A percentile compares a stretch with the other conserved stretches of the same genome.
phyloP scores from a whole-genome alignment of 2,329 filamentous ascomycete genomes.

The Diaporthe nobilis region DNA sequence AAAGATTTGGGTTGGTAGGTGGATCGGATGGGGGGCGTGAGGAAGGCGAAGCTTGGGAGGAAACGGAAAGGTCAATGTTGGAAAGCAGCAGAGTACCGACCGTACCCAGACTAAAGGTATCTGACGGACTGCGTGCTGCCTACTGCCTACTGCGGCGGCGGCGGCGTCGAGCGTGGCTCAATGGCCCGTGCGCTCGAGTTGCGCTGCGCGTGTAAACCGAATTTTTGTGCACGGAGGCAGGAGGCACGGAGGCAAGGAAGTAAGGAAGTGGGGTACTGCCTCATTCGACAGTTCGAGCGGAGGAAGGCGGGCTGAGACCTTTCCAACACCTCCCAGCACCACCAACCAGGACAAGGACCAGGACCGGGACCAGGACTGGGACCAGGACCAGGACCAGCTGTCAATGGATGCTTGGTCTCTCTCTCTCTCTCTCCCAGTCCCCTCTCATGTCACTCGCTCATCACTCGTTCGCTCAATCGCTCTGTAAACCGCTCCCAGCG shows the following conservation, averaged over 20 bases:
- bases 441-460: constrained; percentile 10
- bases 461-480: neutral
- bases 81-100: constrained; percentile 27
- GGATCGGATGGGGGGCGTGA: constrained; percentile 24
- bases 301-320: constrained; percentile 32
- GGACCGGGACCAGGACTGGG: constrained; percentile 4
- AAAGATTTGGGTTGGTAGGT: constrained; percentile 32
- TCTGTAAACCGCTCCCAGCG: constrained; percentile 9
- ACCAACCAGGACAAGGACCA: constrained; percentile 19
- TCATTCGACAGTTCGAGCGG: constrained; percentile 28
- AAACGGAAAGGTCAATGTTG: constrained; percentile 40
- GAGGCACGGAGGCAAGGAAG: constrained; percentile 23
- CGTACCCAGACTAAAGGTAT: constrained; percentile 16
- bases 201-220: constrained; percentile 27
- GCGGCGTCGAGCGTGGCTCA: constrained; percentile 21
- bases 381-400: constrained; percentile 13
- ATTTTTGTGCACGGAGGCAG: constrained; percentile 35
- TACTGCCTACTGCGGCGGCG: constrained; percentile 16
- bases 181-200: constrained; percentile 31
- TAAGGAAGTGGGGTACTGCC: constrained; percentile 37
- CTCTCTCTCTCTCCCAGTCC: neutral
- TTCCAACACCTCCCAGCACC: constrained; percentile 28
- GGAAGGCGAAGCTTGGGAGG: constrained; percentile 29
- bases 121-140: neutral
- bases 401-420: constrained; percentile 14